A percentile compares a stretch with the other conserved stretches of the same genome.
Evolutionary conservation across 2,329 filamentous ascomycete species (phyloP).

Genomic region (Colletotrichum incanum): DNA sequence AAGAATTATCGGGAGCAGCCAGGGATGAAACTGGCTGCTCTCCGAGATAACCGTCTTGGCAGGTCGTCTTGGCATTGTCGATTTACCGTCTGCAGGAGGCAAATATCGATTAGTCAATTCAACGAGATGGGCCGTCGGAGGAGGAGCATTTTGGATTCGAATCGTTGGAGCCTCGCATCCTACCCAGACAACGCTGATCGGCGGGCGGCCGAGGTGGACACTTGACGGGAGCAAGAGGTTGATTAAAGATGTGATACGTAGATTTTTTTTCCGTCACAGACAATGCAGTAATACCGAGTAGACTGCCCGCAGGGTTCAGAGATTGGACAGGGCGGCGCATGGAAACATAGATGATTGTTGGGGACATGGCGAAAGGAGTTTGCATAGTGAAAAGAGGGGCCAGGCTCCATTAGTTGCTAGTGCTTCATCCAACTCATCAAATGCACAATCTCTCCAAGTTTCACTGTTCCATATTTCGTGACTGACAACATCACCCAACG

Average conservation of each 20-base stretch:
- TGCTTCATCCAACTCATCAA: neutral
- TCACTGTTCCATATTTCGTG: neutral
- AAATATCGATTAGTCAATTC: neutral
- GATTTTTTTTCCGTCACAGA: conserved; percentile 11
- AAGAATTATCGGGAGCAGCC: conserved; percentile 21
- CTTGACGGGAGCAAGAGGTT: conserved; percentile 20
- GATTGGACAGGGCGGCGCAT: conserved; percentile 18
- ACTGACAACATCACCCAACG: no score
- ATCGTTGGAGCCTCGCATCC: neutral
- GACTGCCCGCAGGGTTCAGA: neutral
- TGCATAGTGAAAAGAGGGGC: conserved; percentile 3
- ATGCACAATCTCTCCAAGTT: conserved; percentile 17
- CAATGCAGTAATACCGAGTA: neutral
- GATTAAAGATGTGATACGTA: neutral
- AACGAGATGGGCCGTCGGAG: no score
- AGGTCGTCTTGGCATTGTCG: conserved; percentile 12
- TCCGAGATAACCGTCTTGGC: conserved; percentile 40
- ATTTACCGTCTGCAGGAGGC: neutral
- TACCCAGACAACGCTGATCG: neutral
- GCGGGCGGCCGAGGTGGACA: neutral
- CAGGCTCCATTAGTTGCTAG: neutral
- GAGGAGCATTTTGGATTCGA: neutral
- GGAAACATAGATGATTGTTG: conserved; percentile 23
- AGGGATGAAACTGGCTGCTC: conserved; percentile 11
- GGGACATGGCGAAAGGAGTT: neutral